Conservation (phyloP, 2,329 filamentous ascomycete species). For the Alternaria longipes region DNA sequence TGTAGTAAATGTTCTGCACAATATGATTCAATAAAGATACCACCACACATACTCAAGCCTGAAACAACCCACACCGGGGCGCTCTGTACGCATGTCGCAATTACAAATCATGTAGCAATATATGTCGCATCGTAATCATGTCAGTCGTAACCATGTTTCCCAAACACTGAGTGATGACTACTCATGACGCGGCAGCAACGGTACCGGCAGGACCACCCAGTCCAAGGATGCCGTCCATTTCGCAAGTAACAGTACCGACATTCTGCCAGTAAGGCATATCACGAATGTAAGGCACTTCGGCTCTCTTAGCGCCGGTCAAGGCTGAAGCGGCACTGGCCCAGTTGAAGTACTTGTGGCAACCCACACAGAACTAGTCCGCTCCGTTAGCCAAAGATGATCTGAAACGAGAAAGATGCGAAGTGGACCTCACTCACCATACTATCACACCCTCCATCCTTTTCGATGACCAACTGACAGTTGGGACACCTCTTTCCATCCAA, state of each 20-base stretch:
- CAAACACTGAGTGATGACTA: not conserved
- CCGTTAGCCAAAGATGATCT: not conserved
- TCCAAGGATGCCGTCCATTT: slow-evolving; percentile 1
- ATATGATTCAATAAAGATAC: not conserved
- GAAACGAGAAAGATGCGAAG: not conserved
- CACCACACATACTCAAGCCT: not conserved
- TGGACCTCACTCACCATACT: slow-evolving; percentile 21
- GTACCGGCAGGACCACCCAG: not conserved
- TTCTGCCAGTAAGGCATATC: slow-evolving; percentile 1
- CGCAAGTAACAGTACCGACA: not conserved
- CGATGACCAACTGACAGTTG: slow-evolving; percentile 42
- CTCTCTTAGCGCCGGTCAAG: slow-evolving; percentile 31
- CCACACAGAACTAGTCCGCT: slow-evolving; percentile 20
- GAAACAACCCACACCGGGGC: not conserved
- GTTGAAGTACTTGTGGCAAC: slow-evolving; percentile 39
- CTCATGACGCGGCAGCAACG: slow-evolving; percentile 3
- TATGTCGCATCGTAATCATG: not conserved
- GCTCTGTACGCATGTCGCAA: not conserved
- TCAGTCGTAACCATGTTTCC: not conserved
- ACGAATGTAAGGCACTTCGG: slow-evolving; percentile 8
- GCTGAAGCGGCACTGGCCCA: slow-evolving; percentile 36
- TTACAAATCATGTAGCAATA: not conserved
- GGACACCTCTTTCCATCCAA: slow-evolving; percentile 42
- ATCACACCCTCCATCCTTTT: slow-evolving; percentile 43
- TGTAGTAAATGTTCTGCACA: not conserved